Percentiles rank a stretch among this genome's conserved stretches.
Conservation (phyloP, 2,329 filamentous ascomycete species). For the Paramyrothecium sp. region DNA sequence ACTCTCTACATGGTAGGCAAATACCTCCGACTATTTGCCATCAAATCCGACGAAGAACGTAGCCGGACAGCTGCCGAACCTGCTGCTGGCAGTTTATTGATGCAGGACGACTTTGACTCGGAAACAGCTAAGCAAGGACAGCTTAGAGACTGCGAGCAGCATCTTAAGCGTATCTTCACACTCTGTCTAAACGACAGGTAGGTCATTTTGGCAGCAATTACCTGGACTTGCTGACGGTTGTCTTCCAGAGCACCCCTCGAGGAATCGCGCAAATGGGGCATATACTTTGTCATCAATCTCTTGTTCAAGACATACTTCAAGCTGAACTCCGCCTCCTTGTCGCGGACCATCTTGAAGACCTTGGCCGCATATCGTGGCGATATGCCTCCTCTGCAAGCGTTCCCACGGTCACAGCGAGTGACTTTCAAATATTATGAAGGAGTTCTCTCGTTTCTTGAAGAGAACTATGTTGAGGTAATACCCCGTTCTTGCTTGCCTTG, state of each 20-base stretch:
- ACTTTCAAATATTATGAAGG: conserved; percentile 97
- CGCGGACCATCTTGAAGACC: conserved; percentile 84
- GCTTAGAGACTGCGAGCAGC: conserved; percentile 85
- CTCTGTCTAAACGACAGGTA: conserved; percentile 88
- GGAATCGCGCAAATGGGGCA: conserved; percentile 95
- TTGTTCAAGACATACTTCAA: conserved; percentile 99
- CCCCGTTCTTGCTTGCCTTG: not conserved
- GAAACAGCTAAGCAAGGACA: conserved; percentile 78
- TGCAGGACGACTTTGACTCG: conserved; percentile 80
- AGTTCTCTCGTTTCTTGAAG: conserved; percentile 89
- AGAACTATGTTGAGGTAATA: conserved; percentile 77
- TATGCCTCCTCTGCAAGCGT: conserved; percentile 75
- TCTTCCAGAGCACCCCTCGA: conserved; percentile 69
- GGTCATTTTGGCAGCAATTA: conserved; percentile 18
- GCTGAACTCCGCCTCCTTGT: conserved; percentile 84
- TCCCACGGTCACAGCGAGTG: conserved; percentile 86
- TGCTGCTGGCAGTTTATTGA: conserved; percentile 40
- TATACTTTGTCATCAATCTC: conserved; percentile 92
- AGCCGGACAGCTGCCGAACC: conserved; percentile 32
- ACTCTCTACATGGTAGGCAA: conserved; percentile 86
- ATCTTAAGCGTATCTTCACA: conserved; percentile 89
- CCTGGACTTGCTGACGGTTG: not conserved
- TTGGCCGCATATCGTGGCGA: conserved; percentile 75
- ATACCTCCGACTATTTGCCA: conserved; percentile 83
- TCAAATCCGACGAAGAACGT: conserved; percentile 79